Evolutionary conservation across 495 filamentous ascomycete genomes (phyloP).

Genomic region (Aspergillus homomorphus): DNA sequence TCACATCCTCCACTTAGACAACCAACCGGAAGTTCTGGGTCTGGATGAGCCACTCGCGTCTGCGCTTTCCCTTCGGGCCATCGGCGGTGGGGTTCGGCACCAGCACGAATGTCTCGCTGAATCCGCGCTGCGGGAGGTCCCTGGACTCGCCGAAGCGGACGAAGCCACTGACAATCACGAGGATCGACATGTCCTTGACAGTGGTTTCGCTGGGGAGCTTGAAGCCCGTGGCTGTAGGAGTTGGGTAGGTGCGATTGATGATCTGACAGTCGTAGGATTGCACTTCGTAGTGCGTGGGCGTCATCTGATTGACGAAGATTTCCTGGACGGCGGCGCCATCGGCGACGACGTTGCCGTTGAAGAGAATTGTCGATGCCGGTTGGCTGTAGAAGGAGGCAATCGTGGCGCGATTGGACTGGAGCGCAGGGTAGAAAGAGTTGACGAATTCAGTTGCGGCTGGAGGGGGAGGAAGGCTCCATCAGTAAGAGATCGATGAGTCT

Average conservation of each 20-base stretch:
- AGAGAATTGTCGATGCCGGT: conserved; percentile 54
- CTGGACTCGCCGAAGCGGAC: conserved; percentile 59
- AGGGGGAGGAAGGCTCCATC: neutral
- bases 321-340: conserved; percentile 56
- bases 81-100: conserved; percentile 68
- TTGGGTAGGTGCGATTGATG: conserved; percentile 62
- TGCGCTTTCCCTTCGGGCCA: conserved; percentile 40
- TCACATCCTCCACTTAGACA: conserved; percentile 31
- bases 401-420: conserved; percentile 50
- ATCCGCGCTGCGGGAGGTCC: conserved; percentile 56
- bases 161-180: conserved; percentile 63
- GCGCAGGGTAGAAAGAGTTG: conserved; percentile 51
- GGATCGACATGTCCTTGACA: conserved; percentile 63
- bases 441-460: conserved; percentile 52
- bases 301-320: conserved; percentile 61
- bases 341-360: conserved; percentile 61
- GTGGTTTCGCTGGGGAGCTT: conserved; percentile 35
- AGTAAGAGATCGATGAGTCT: neutral
- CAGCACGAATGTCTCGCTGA: conserved; percentile 73
- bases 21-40: conserved; percentile 70
- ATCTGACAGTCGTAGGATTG: conserved; percentile 70
- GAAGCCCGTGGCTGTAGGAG: conserved; percentile 32
- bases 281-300: conserved; percentile 58
- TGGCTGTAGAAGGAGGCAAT: conserved; percentile 58
- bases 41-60: conserved; percentile 62